Evolutionary conservation across 2,329 filamentous ascomycete genomes (phyloP), one percentile per base, ranked within the genome.

Genomic region (Incumbomyces delicatus): DNA sequence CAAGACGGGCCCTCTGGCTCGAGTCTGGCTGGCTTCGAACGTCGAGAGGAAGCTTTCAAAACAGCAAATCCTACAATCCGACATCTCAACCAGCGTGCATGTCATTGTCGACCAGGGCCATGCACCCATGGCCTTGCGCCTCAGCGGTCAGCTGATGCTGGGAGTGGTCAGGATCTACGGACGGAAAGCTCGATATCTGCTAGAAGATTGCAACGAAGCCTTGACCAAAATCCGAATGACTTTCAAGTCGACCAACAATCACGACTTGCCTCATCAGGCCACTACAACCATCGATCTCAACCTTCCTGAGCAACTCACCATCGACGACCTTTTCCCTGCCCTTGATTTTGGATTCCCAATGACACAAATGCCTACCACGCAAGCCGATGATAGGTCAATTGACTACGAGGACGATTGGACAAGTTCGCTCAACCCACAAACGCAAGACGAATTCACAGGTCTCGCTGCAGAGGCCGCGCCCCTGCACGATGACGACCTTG

Each of bases 181-280:
- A 67, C 79, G 92, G 61, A 98, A 98, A 70, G 90, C 92, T 61
- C 85, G 89, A 60, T 98, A 98, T 66, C 73, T 98, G 42, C 74
- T 96, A 40, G 92, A 98, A 61, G 92, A 98, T 63, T 98, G 92
- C 69, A 95, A 94, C 60, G 92, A 98, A 68, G 90, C 90, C 33
- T 73, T 98, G 55, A 83, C 94, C 75, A 96, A 95, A 71, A 95
- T 98, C 60, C 95, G 96, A 64, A 94, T 96, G 88, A 90, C 92
- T 35, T 98, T 96, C 70, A 85, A 89, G 50, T 87, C 90, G 16
- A 86, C 81, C 40, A 90, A 90, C 55, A 95, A 95, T 68, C 94
- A 96, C 62, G 92, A 98, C 66, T 77, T 96, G 58, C 87, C 89
- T n/a, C 77, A 81, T 42, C 87, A 85, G 59, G 74, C 90, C 13